Percentiles rank a stretch among this genome's conserved stretches.
These are phyloP conservation scores for Mycena rosella DNA, from an alignment of 768 basidiomycete species.

Conservation along the genomic window DNA sequence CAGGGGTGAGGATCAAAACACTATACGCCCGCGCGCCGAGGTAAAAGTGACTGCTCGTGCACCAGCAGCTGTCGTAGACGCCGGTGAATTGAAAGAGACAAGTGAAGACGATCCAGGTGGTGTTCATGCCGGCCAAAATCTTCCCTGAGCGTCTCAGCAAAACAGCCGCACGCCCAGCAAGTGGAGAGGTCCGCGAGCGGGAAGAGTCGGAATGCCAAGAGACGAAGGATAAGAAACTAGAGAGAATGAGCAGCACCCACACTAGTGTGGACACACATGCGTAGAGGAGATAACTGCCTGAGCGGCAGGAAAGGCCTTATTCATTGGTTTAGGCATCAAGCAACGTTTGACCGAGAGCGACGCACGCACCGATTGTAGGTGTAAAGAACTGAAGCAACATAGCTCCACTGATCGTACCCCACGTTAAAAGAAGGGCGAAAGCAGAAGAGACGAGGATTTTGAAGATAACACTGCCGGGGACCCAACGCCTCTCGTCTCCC, in stretches of 20 bases:
- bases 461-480: not conserved
- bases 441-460: constrained; percentile 29
- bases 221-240: constrained; percentile 39
- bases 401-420: constrained; percentile 37
- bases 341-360: not conserved
- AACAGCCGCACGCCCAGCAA: constrained; percentile 43
- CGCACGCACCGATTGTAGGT: constrained; percentile 27
- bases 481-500: not conserved
- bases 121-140: constrained; percentile 11
- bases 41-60: not conserved
- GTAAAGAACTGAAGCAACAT: constrained; percentile 30
- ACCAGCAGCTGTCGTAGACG: constrained; percentile 11
- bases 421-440: constrained; percentile 32
- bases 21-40: not conserved
- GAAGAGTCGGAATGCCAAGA: not conserved
- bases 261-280: constrained; percentile 45
- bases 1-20: not conserved
- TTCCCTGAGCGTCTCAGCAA: constrained; percentile 37
- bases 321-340: not conserved
- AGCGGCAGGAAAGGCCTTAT: constrained; percentile 50
- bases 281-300: constrained; percentile 47
- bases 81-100: constrained; percentile 15
- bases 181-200: constrained; percentile 17
- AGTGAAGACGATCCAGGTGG: constrained; percentile 12
- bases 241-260: constrained; percentile 46